Conservation (phyloP, 2,329 filamentous ascomycete genomes). For the Hymenoscyphus repandus region DNA sequence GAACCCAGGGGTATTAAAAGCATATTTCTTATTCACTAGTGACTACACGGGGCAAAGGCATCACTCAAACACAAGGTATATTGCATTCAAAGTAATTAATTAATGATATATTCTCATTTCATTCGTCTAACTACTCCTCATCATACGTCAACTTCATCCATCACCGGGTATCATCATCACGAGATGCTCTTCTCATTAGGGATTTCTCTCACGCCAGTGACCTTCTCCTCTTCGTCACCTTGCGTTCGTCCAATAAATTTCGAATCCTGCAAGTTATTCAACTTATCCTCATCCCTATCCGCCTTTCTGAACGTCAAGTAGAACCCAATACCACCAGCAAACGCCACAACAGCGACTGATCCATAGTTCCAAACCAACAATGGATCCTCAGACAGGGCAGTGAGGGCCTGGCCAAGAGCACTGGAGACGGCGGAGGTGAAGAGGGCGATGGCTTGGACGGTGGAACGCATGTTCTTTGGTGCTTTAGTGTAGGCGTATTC, state of each 20-base stretch:
- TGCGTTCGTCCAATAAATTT: slow-evolving; percentile 1
- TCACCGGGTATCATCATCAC: background rate
- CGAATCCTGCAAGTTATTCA: slow-evolving; percentile 22
- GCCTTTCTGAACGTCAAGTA: slow-evolving; percentile 27
- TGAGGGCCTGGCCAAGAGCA: slow-evolving; percentile 34
- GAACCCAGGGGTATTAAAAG: too few species aligned
- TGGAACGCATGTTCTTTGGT: slow-evolving; percentile 62
- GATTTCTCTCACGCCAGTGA: background rate
- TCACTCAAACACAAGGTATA: too few species aligned
- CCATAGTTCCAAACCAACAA: slow-evolving; percentile 35
- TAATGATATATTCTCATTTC: too few species aligned
- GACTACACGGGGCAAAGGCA: too few species aligned
- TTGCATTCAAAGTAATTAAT: too few species aligned
- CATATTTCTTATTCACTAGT: too few species aligned
- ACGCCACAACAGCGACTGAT: slow-evolving; percentile 24
- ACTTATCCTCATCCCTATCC: slow-evolving; percentile 29
- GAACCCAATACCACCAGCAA: slow-evolving; percentile 26
- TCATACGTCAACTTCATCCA: background rate
- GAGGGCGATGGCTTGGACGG: slow-evolving; percentile 51
- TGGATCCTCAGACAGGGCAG: slow-evolving; percentile 38
- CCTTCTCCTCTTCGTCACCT: slow-evolving; percentile 7
- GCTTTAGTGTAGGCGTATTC: slow-evolving; percentile 74
- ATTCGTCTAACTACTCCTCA: too few species aligned
- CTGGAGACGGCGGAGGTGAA: slow-evolving; percentile 53
- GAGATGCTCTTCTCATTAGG: background rate